phyloP scores from a whole-genome alignment of 2,329 filamentous ascomycete genomes.

The Cryphonectria carpinicola region DNA sequence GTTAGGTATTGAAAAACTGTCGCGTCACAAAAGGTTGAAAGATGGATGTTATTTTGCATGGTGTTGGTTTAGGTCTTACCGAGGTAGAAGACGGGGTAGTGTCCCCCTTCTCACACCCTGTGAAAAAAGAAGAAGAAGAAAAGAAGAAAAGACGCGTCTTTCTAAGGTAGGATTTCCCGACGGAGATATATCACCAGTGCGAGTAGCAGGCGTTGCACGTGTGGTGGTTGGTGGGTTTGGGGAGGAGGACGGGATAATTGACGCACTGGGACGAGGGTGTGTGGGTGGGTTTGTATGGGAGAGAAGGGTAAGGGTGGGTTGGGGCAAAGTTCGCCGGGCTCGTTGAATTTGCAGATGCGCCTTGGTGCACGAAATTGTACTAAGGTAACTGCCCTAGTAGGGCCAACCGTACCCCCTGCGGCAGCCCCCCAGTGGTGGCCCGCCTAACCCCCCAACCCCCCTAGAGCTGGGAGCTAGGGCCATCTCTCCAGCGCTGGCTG shows the following conservation, averaged over 20 bases:
- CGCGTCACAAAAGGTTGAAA: background rate
- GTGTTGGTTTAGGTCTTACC: background rate
- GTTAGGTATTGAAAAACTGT: background rate
- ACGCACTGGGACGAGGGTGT: constrained; percentile 18
- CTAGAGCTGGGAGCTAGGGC: background rate
- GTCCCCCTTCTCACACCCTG: constrained; percentile 2
- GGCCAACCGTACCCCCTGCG: background rate
- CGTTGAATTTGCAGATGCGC: constrained; percentile 23
- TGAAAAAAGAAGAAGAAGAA: background rate
- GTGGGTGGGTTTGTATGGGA: background rate
- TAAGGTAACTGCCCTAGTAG: background rate
- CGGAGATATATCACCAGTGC: constrained; percentile 17
- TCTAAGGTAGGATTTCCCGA: background rate
- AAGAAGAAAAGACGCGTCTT: background rate
- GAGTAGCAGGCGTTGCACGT: constrained; percentile 16
- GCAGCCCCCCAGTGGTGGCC: background rate
- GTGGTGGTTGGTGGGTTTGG: constrained; percentile 16
- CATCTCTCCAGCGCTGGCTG: background rate
- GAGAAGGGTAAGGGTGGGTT: constrained; percentile 10
- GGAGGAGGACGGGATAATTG: constrained; percentile 16
- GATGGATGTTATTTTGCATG: background rate
- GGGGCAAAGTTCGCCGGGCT: constrained; percentile 23
- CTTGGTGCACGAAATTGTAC: constrained; percentile 26
- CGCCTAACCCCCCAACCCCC: background rate
- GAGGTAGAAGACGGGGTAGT: background rate